Percentiles rank a stretch among this genome's conserved stretches.
Conservation (phyloP, 2,329 filamentous ascomycete species). For the Colletotrichum acutatum region DNA sequence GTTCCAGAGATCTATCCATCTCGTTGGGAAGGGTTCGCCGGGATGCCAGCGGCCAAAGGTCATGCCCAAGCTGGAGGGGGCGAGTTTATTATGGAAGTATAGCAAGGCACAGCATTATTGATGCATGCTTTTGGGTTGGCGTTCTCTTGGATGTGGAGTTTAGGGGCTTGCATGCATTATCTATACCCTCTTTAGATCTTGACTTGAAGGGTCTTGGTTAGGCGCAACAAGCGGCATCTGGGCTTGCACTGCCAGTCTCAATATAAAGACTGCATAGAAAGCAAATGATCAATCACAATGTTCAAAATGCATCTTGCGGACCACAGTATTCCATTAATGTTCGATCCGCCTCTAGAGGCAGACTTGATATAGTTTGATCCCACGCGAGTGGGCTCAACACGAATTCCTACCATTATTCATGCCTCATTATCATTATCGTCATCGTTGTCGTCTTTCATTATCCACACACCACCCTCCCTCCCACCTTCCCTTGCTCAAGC, state of each 20-base stretch:
- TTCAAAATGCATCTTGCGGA: neutral
- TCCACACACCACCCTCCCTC: too few species aligned
- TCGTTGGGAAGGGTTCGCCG: constrained; percentile 45
- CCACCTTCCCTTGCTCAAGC: too few species aligned
- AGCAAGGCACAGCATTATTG: constrained; percentile 27
- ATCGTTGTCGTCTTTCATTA: too few species aligned
- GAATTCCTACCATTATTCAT: too few species aligned
- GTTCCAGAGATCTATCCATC: constrained; percentile 46
- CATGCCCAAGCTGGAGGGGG: constrained; percentile 35
- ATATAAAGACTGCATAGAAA: neutral
- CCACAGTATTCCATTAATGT: neutral
- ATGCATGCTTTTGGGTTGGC: neutral
- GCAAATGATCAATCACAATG: neutral
- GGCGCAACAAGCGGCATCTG: neutral
- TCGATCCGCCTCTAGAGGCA: neutral
- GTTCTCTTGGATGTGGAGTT: neutral
- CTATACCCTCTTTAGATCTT: constrained; percentile 14
- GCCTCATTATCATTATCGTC: too few species aligned
- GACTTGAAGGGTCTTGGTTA: neutral
- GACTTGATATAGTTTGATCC: neutral
- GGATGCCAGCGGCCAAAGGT: neutral
- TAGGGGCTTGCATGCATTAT: neutral
- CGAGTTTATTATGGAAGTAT: constrained; percentile 37
- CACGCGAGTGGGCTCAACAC: neutral
- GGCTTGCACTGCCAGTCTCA: neutral